Base-by-base conservation (phyloP, 768 basidiomycete genomes). In the Tremella yokohamensis region DNA sequence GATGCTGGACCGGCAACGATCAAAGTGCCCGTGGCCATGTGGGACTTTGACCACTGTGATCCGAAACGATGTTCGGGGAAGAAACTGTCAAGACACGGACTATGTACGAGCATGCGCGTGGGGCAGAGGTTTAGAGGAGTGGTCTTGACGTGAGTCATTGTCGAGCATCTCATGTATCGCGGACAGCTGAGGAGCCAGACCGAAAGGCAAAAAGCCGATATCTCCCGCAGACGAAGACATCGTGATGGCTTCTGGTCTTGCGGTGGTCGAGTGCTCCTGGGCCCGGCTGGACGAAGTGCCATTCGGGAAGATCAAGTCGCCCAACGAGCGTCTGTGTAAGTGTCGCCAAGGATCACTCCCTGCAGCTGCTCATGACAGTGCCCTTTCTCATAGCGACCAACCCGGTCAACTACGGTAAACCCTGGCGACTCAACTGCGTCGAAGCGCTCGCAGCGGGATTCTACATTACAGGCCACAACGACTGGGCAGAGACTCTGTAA, bases 221-320 rank as follows among this genome's bases (percentile, higher is more conserved):
- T 88, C 85, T 47, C 91, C 90, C 0, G 82, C 86, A 0, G 96
- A 99, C 70, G 82, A 84, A n/a, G 85, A 87, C 3, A 84, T 93
- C 56, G 80, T 98, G 8, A 79, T 82, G 0, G 79, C 81, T 45
- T 79, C 80, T 34, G 96, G 96, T 0, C 78, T 97, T 4, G 96
- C 94, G 0, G 96, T 99, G n/a, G 90, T 99, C 1, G 96, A 99
- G 73, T 98, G 94, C 74, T 94, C 90, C 2, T 99, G 96, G 96
- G 94, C 96, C 0, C 83, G 92, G 19, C 77, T 98, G 8, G 90
- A 90, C 47, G 96, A 98, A 56, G 86, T 99, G 8, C 96, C 96
- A 0, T 99, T 96, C 72, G 80, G 82, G 51, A 98, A 97, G 79
- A 94, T 98, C 62, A 82, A 87, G 4, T 90, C 89, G 63, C 91